Base-by-base conservation (phyloP, 345 rosid genomes). In the Trapa bicornis region DNA sequence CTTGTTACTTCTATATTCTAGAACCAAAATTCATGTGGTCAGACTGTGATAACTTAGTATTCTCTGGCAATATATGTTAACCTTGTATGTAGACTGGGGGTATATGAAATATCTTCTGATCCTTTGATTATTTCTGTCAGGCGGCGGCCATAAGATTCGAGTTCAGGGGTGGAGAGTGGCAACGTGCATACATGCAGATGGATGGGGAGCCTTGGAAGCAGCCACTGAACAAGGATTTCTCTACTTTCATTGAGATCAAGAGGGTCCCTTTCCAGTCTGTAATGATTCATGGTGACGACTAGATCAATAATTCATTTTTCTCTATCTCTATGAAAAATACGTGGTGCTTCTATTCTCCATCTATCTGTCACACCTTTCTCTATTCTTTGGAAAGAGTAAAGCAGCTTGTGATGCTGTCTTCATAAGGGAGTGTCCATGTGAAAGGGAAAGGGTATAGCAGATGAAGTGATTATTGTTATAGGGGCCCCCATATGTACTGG, bases 151-250 rank as follows among this genome's bases (percentile, higher is more conserved):
- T 95, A 61, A 77, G 97, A 75, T 70, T 95, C 64, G 97, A 91
- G 80, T 68, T 95, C 61, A 83, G 97, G 66, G 94, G 99, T 1
- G 93, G 96, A 57, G 96, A 87, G 67, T 84, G 99, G 96, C 82
- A 71, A 73, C 80, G 89, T 54, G 93, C 89, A 37, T 95, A 72
- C 75, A 80, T 95, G 96, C 99, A 91, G 84, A 91, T 94, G 96
- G 99, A 95, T 65, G 99, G 97, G 6, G 96, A 95, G 73, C 99
- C 97, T 6, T 89, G 99, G 97, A 95, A 86, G 71, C 97, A 91
- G 50, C 91, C 85, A 8, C 70, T 91, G 81, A 83, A 62, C 86
- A 75, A 58, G 77, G 96, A 91, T 37, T 77, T 80, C 56, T 87
- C 97, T 6, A 83, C 96, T 4, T 81, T 89, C 70, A 84, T 89